A percentile compares a stretch with the other conserved stretches of the same genome.
Conservation (phyloP, 495 filamentous ascomycete genomes). For the Penicillium bialowiezense region DNA sequence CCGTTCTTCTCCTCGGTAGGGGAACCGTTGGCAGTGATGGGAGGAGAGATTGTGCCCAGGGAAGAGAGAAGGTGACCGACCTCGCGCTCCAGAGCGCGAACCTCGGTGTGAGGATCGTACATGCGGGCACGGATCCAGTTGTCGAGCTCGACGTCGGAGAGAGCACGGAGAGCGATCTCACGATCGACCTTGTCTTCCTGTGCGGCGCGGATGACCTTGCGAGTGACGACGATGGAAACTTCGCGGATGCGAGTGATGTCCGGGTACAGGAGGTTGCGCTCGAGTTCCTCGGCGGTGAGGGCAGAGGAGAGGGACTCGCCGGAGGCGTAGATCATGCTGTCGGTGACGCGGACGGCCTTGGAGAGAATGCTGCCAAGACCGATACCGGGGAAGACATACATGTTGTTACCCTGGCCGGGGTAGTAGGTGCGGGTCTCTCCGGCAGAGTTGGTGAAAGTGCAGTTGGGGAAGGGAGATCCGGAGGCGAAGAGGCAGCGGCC, state of each 20-base stretch:
- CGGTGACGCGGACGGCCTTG: slow-evolving; percentile 84
- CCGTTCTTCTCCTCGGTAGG: slow-evolving; percentile 35
- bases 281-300: slow-evolving; percentile 75
- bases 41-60: slow-evolving; percentile 32
- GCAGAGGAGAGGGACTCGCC: slow-evolving; percentile 76
- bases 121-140: slow-evolving; percentile 76
- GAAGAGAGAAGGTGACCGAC: slow-evolving; percentile 47
- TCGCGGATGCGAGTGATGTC: slow-evolving; percentile 87
- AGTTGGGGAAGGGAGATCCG: slow-evolving; percentile 85
- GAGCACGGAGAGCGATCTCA: slow-evolving; percentile 64
- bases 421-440: slow-evolving; percentile 67
- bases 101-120: slow-evolving; percentile 72
- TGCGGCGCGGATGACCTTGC: slow-evolving; percentile 90
- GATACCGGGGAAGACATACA: slow-evolving; percentile 97
- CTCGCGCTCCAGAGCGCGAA: slow-evolving; percentile 55
- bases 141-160: slow-evolving; percentile 73
- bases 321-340: slow-evolving; percentile 91
- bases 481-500: slow-evolving; percentile 91
- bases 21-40: slow-evolving; percentile 22
- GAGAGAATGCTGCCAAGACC: slow-evolving; percentile 91
- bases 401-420: slow-evolving; percentile 91
- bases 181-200: slow-evolving; percentile 80
- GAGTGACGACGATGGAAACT: slow-evolving; percentile 81
- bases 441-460: slow-evolving; percentile 55
- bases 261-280: slow-evolving; percentile 87